Evolutionary conservation across 257 asterid genomes (phyloP), one percentile per base, ranked within the genome.

Genomic region (Salvia splendens): DNA sequence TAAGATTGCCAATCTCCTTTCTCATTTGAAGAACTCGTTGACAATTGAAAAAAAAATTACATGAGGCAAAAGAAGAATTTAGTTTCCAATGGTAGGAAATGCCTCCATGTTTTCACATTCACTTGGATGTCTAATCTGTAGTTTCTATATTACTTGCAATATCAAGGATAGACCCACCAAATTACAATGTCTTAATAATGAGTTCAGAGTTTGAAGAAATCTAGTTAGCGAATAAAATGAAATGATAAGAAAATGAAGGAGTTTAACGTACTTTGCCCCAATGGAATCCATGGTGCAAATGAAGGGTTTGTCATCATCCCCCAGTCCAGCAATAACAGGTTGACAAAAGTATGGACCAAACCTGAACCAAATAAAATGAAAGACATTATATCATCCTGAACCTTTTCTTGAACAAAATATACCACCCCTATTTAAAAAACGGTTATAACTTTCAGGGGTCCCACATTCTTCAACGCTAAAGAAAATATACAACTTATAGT

Each of bases 311-410:
- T 85, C 92, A 1, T 78, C 96, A 12, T 83, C 95, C 15, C 97
- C 95, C 79, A 93, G 73, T 77, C 97, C 99, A 79, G 96, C 98
- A 77, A 93, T 90, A 66, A 93, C 97, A 62, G 98, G 97, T 71
- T 92, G 98, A 84, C 92, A 83, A 79, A 90, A 93, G 89, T 86
- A 93, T 48, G 98, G 98, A 64, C 97, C 98, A 79, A 93, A 93
- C 80, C 98, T 89, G 72, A 60, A 50, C 64, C 59, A 71, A 8
- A 56, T 16, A 41, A 72, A 49, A 77, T 20, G 14, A n/a, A 61
- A 70, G 35, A 11, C 33, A 30, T 12, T 20, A 51, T 5, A 68
- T 45, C 24, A 20, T 41, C 35, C 51, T 54, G 72, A 28, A 48
- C n/a, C 61, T 16, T 46, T 8, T 51, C 4, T 53, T 36, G 32